Conservation (phyloP, 192 early-diverging fungal species). For the Podila horticola region DNA sequence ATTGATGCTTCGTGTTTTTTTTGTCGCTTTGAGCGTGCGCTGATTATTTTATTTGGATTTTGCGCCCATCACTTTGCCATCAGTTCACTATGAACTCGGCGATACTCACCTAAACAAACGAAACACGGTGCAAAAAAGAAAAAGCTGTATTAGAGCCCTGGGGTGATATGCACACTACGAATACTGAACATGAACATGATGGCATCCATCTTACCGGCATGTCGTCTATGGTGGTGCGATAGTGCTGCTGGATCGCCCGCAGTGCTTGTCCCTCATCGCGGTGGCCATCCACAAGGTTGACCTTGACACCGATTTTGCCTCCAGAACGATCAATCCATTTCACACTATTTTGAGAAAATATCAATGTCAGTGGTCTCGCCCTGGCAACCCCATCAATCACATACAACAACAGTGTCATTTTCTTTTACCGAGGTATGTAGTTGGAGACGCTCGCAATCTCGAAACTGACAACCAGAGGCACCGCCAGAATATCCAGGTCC, state of each 20-base stretch:
- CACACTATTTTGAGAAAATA: slow-evolving; percentile 10
- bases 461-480: slow-evolving; percentile 45
- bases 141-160: not conserved
- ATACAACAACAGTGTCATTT: no score
- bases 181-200: no score
- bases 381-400: no score
- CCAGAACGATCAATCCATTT: slow-evolving; percentile 50
- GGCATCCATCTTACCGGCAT: slow-evolving; percentile 33
- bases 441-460: slow-evolving; percentile 32
- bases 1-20: no score
- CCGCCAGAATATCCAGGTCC: slow-evolving; percentile 23
- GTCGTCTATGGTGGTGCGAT: slow-evolving; percentile 42
- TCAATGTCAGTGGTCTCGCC: not conserved
- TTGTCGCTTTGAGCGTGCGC: no score
- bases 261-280: slow-evolving; percentile 36
- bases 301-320: slow-evolving; percentile 44
- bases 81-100: slow-evolving; percentile 46
- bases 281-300: slow-evolving; percentile 36
- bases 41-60: no score
- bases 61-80: not conserved
- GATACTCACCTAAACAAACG: slow-evolving; percentile 20
- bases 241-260: slow-evolving; percentile 39
- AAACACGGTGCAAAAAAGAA: not conserved
- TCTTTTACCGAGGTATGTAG: slow-evolving; percentile 44
- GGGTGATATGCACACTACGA: no score